Evolutionary conservation across 2,329 filamentous ascomycete species (phyloP).

Genomic region (Colletotrichum euphorbiae): DNA sequence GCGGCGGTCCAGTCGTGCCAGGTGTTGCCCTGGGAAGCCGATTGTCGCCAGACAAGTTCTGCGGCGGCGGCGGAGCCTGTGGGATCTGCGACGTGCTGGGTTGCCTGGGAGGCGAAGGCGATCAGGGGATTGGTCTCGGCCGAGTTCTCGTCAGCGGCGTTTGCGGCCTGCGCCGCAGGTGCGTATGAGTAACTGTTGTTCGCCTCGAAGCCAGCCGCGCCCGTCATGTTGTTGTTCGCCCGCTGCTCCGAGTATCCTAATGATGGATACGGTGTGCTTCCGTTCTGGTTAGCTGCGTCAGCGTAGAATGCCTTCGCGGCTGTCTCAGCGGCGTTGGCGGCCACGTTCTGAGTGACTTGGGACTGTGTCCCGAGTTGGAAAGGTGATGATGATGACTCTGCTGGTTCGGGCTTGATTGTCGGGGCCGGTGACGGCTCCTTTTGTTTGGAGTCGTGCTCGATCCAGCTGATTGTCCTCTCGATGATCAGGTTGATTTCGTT

Average conservation of each 20-base stretch:
- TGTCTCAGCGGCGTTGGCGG: conserved; percentile 35
- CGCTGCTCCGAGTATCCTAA: conserved; percentile 48
- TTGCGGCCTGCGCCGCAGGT: conserved; percentile 21
- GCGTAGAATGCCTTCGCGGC: conserved; percentile 48
- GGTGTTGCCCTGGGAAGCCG: conserved; percentile 52
- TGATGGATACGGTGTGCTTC: conserved; percentile 46
- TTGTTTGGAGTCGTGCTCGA: conserved; percentile 58
- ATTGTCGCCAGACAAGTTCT: conserved; percentile 50
- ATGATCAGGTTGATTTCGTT: conserved; percentile 61
- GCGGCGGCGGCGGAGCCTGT: conserved; percentile 42
- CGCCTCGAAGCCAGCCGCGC: conserved; percentile 30
- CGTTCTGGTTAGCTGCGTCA: conserved; percentile 42
- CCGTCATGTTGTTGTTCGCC: conserved; percentile 40
- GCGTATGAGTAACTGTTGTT: conserved; percentile 37
- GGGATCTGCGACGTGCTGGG: conserved; percentile 48
- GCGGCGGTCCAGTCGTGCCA: conserved; percentile 68
- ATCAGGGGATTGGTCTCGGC: conserved; percentile 52
- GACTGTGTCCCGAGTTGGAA: conserved; percentile 25
- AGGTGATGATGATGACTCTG: background rate
- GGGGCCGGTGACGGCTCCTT: conserved; percentile 26
- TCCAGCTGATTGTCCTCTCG: conserved; percentile 63
- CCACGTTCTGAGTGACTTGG: conserved; percentile 16
- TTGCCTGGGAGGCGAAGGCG: conserved; percentile 54
- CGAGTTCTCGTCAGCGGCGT: conserved; percentile 41
- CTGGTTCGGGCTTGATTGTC: conserved; percentile 28